Evolutionary conservation across 345 rosid genomes (phyloP), one percentile per base, ranked within the genome.

Genomic region (Moringa oleifera): DNA sequence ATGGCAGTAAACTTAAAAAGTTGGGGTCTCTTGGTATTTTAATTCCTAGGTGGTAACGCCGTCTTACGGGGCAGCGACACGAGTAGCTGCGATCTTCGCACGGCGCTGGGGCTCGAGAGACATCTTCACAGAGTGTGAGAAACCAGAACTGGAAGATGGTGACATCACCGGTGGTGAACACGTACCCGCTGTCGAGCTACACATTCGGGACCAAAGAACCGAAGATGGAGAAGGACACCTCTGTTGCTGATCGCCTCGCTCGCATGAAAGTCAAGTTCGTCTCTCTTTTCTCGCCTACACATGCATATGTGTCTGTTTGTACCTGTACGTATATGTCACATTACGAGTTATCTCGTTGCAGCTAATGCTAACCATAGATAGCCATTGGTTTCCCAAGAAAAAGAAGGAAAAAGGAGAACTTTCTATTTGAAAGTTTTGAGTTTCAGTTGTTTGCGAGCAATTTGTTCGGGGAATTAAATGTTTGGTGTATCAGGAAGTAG

Each of bases 211-310:
- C 87, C 65, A 83, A 86, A 66, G 92, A 86, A 72, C 87, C 89
- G 11, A 86, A 86, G 80, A 81, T 86, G 89, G 89, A 83, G 81
- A 83, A 81, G 70, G 89, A 86, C 61, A 83, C 85, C 63, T 83
- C 92, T 62, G 89, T 81, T 50, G 89, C 87, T 36, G 89, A 83
- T 78, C 92, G 92, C 37, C 89, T 83, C 22, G 92, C 89, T 61
- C 92, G 92, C 59, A 83, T 83, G 89, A 86, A 83, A 86, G 83
- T 82, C 83, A 86, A 82, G 93, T 86, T 68, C 24, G 65, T 37
- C 23, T 54, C 25, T n/a, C 53, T 61, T n/a, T 52, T 10, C 25
- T 18, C 7, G 25, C 23, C 5, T 28, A 28, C 8, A 28, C 3
- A 28, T 41, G 16, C 12, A 41, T 4, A 9, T 41, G 47, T 11